Percentiles rank a stretch among this genome's conserved stretches.
Conservation (phyloP, 1,139 yeast genomes). For the Tardiomyces blankii region DNA sequence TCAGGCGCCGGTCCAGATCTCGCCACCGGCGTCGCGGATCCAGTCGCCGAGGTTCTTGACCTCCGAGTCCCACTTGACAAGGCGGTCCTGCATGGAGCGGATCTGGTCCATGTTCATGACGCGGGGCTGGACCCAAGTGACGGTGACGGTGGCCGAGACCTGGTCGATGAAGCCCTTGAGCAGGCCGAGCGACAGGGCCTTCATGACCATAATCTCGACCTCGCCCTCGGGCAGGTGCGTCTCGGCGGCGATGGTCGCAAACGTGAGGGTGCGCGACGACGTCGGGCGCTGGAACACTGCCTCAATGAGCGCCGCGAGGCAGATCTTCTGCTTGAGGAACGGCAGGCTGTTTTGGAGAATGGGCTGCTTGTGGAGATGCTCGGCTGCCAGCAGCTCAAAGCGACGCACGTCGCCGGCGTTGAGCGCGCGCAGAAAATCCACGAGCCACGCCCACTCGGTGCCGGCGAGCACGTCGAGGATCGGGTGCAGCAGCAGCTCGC, state of each 20-base stretch:
- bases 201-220: constrained; percentile 86
- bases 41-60: constrained; percentile 55
- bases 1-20: constrained; percentile 36
- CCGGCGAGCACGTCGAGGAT: constrained; percentile 48
- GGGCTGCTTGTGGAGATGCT: constrained; percentile 39
- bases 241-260: constrained; percentile 66
- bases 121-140: constrained; percentile 94
- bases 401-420: constrained; percentile 66
- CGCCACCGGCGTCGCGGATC: constrained; percentile 47
- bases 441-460: constrained; percentile 59
- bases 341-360: constrained; percentile 48
- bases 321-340: constrained; percentile 80
- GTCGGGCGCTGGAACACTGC: constrained; percentile 71
- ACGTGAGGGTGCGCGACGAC: constrained; percentile 61
- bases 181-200: constrained; percentile 74
- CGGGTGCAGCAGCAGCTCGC: constrained; percentile 87
- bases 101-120: constrained; percentile 78
- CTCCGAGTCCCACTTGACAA: constrained; percentile 66
- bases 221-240: constrained; percentile 55
- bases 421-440: constrained; percentile 54
- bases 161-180: constrained; percentile 85
- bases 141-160: constrained; percentile 62
- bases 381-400: constrained; percentile 42
- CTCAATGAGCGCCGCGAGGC: constrained; percentile 85
- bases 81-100: constrained; percentile 58